Percentiles rank a stretch among this genome's conserved stretches.
phyloP scores from a whole-genome alignment of 768 basidiomycete species.

The Amanita phalloides region DNA sequence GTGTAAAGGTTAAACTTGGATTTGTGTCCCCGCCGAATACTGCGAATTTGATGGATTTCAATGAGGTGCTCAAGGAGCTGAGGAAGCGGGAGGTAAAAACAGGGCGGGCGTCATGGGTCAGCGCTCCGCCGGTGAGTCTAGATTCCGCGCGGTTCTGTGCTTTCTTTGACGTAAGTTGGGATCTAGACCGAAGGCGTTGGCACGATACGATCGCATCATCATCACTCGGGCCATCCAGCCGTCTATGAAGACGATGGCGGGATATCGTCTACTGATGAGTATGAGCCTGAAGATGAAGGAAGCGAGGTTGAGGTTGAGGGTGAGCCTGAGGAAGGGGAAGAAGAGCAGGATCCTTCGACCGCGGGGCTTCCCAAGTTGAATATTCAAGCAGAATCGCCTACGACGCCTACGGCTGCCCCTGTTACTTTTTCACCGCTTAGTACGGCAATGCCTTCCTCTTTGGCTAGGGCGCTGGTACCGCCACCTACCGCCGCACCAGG shows the following conservation, averaged over 20 bases:
- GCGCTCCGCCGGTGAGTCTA: constrained; percentile 5
- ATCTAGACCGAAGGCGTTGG: constrained; percentile 77
- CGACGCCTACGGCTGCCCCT: constrained; percentile 4
- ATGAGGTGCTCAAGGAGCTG: constrained; percentile 54
- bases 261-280: constrained; percentile 28
- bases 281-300: background rate
- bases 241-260: constrained; percentile 73
- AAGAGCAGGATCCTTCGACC: background rate
- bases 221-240: constrained; percentile 20
- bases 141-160: too few relatives aligned
- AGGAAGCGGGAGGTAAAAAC: constrained; percentile 22
- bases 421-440: background rate
- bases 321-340: constrained; percentile 20
- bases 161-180: background rate
- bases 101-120: background rate
- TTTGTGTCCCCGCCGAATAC: constrained; percentile 28
- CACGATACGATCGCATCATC: constrained; percentile 57
- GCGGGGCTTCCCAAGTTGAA: background rate
- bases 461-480: background rate
- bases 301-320: constrained; percentile 17
- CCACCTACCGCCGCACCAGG: background rate
- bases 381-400: background rate
- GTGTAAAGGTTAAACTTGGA: constrained; percentile 34
- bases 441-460: background rate
- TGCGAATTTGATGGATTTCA: constrained; percentile 31